Evolutionary conservation across 2,329 filamentous ascomycete species (phyloP), one percentile per base, ranked within the genome.

Genomic region (Pseudogymnoascus sp.): DNA sequence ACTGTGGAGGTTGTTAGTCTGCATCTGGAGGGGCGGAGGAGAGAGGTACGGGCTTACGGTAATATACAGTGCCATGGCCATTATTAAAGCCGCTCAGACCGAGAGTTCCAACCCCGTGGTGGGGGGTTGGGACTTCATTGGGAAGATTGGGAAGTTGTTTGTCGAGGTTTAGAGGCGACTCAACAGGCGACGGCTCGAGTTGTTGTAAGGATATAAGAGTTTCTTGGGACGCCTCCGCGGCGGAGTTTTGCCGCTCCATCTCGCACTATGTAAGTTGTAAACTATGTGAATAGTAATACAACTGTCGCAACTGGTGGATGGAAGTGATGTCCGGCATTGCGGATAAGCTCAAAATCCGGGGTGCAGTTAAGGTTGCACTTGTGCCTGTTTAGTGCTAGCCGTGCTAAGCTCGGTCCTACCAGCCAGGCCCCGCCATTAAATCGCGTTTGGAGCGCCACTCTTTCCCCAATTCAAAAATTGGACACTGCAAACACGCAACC

Each of bases 131-230:
- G 75, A 75, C 65, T 77, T 47, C 42, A 47, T 23, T 47, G 75
- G 64, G 72, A 67, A 16, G 73, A 70, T 75, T 73, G 2, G 74
- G 74, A 33, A 77, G 71, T 63, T 74, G 72, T 28, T 72, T 70
- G 31, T 71, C 69, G 72, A 47, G 42, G 11, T 47, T 73, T 35
- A 78, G 73, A 21, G 75, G 74, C 16, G 72, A 80, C 62, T 87
- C 88, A 47, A 96, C 90, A 0, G 92, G 92, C 21, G 86, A 86
- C 3, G 92, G 92, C 62, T 96, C 92, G 66, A 97, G 79, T 72
- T 93, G 85, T 61, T 88, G 82, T 64, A 96, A 82, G 44, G 88
- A 88, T 64, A 85, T 77, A 62, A 86, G 75, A 38, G 85, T 85
- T 69, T 81, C 80, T 65, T 78, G 75, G 47, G 80, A 83, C 65